Percentiles rank a stretch among this genome's conserved stretches.
phyloP scores from a whole-genome alignment of 768 basidiomycete species.

The Serendipita sp. region DNA sequence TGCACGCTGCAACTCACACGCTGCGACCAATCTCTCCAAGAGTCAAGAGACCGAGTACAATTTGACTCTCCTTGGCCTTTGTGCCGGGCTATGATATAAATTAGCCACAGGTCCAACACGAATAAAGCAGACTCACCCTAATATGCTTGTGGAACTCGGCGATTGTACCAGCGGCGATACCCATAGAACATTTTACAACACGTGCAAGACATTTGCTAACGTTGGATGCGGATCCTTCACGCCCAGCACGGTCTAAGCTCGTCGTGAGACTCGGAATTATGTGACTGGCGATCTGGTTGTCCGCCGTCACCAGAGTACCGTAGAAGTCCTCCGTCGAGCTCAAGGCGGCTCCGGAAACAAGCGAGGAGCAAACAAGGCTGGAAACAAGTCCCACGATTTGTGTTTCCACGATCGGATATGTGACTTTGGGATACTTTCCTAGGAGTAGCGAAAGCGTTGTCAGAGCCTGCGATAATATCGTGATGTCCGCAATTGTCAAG shows the following conservation, averaged over 20 bases:
- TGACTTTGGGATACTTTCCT: conserved; percentile 44
- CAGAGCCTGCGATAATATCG: conserved; percentile 59
- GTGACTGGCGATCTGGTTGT: conserved; percentile 67
- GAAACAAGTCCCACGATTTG: conserved; percentile 52
- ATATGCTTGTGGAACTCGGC: conserved; percentile 71
- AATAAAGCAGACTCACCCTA: conserved; percentile 35
- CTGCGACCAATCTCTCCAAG: conserved; percentile 88
- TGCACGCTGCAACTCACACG: conserved; percentile 37
- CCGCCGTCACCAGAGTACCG: conserved; percentile 63
- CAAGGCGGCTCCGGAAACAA: conserved; percentile 58
- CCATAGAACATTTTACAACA: conserved; percentile 55
- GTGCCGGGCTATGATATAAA: conserved; percentile 8
- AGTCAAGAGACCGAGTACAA: conserved; percentile 73
- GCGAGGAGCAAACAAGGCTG: conserved; percentile 58
- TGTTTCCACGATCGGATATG: conserved; percentile 63
- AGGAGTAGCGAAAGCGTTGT: conserved; percentile 51
- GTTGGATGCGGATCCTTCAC: conserved; percentile 36
- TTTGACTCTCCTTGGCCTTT: conserved; percentile 42
- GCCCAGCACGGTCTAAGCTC: conserved; percentile 47
- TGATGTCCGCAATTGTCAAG: conserved; percentile 59
- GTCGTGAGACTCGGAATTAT: conserved; percentile 62
- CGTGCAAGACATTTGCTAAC: conserved; percentile 77
- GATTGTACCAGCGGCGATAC: conserved; percentile 66
- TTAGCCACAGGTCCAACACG: not conserved
- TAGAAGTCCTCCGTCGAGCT: conserved; percentile 78